Base-by-base conservation (phyloP, 2,329 filamentous ascomycete genomes). In the Leptographium lundbergii region DNA sequence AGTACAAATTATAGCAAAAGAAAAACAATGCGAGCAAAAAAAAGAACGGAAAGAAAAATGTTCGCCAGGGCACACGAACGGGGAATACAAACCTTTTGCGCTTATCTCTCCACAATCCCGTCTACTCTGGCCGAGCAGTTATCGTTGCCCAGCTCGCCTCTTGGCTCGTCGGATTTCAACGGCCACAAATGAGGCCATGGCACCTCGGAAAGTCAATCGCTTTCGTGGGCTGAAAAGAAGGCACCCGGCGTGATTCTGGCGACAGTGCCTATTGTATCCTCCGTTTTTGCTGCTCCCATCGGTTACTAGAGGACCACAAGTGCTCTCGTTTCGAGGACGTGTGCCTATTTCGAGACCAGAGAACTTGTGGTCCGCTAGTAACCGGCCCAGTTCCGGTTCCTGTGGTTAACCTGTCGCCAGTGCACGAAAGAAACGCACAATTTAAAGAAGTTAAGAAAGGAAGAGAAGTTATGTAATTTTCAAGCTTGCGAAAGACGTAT, bases 361-460 rank as follows among this genome's bases (percentile, higher is more conserved):
- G 3, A 3, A 36, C 4, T 25, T 29, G 5, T 13, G 9, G 4
- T 2, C 47, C 9, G 24, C n/a, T n/a, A n/a, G n/a, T n/a, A n/a
- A n/a, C n/a, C n/a, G n/a, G n/a, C n/a, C n/a, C n/a, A n/a, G n/a
- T 25, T 13, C 14, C 13, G 7, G 5, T 24, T 19, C 13, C 11
- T 34, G 4, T 13, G 6, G 17, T 34, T 50, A n/a, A 42, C 29
- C 27, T 1, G 17, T 6, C 29, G 10, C 25, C 69, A 87, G 84
- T 96, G 92, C 81, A 96, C 96, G 81, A 94, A 95, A 78, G 91
- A 96, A 73, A 92, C 89, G 54, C 90, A 96, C 74, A 90, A 95
- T n/a, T n/a, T n/a, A n/a, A n/a, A n/a, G n/a, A 34, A 34, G 32
- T 34, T 7, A 10, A 34, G 9, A 10, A 34, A 11, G 32, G 32